A percentile compares a stretch with the other conserved stretches of the same genome.
Conservation (phyloP, 495 filamentous ascomycete genomes). For the Ascodesmis nigricans region DNA sequence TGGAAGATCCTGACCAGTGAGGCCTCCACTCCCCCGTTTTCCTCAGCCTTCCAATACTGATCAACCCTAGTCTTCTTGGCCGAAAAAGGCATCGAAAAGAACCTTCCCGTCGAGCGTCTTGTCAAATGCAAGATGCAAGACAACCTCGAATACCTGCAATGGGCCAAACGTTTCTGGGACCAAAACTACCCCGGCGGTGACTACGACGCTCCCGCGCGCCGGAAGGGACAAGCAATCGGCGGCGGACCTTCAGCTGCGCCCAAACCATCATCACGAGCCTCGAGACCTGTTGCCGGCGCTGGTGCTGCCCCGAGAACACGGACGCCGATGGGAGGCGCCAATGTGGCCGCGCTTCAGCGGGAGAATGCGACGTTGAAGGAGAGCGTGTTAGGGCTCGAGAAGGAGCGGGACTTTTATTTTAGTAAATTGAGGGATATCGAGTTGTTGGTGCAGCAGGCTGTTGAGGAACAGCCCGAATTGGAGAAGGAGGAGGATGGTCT, state of each 20-base stretch:
- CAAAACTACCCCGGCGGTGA: slow-evolving; percentile 92
- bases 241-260: slow-evolving; percentile 25
- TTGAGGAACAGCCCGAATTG: slow-evolving; percentile 72
- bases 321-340: slow-evolving; percentile 30
- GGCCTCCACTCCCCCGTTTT: slow-evolving; percentile 22
- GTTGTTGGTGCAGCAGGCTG: slow-evolving; percentile 69
- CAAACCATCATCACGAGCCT: slow-evolving; percentile 25
- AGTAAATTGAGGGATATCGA: slow-evolving; percentile 95
- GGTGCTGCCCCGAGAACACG: slow-evolving; percentile 30
- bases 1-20: slow-evolving; percentile 90
- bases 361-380: slow-evolving; percentile 73
- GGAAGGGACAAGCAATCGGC: slow-evolving; percentile 48
- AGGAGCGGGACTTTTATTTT: slow-evolving; percentile 97
- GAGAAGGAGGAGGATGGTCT: slow-evolving; percentile 82
- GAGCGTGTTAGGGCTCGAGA: slow-evolving; percentile 64
- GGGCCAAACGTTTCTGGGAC: slow-evolving; percentile 90
- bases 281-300: slow-evolving; percentile 25
- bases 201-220: slow-evolving; percentile 68
- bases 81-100: slow-evolving; percentile 64
- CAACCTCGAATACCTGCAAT: slow-evolving; percentile 97
- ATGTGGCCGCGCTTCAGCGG: slow-evolving; percentile 44
- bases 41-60: slow-evolving; percentile 2
- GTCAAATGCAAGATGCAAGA: slow-evolving; percentile 99
- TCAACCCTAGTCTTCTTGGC: slow-evolving; percentile 34
- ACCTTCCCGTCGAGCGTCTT: slow-evolving; percentile 66